Base-by-base conservation (phyloP, 1,284 basidiomycete species). In the Sparassis latifolia region DNA sequence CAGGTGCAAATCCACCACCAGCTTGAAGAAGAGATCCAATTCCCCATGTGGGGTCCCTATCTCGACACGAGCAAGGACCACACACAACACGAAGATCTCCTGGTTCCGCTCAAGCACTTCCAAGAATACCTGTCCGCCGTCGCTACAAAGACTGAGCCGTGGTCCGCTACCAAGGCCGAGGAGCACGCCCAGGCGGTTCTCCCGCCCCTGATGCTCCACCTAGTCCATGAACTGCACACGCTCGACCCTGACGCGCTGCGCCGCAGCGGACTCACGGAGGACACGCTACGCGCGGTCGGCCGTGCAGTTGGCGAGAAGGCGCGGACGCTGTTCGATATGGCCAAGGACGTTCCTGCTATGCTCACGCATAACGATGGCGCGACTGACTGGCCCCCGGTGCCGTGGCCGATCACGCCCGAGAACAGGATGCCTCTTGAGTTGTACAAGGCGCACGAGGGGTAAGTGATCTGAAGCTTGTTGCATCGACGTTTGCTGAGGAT, bases 1-100 rank as follows among this genome's bases (percentile, higher is more conserved):
- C 33, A 46, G 45, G 12, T 46, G 12, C 27, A 46, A 10, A 20
- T 38, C 9, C 45, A 46, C 29, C 45, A 46, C 32, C 45, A 46
- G 29, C 6, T 46, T 33, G 45, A 46, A 38, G 45, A 46, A 37
- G 45, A 46, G 33, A 29, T 46, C n/a, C 45, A 46, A 46, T 46
- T 46, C 29, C 45, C 33, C 33, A 12, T 12, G 5, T 31, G 28
- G 9, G 28, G 28, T 37, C 32, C 33, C 5, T 12, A 31, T 5
- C 33, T 46, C 5, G 45, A 46, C 29, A 46, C 45, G 10, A 20
- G 32, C 33, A 46, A 7, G n/a, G 38, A 31, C 45, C 45, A 46
- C 28, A 33, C 7, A 12, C 7, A 46, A 28, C 45, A 46, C 28
- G 12, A 20, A 10, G 9, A 33, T 10, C 44, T 46, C 6, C 6